These are phyloP conservation scores for Hygrophorus pudorinus DNA, from an alignment of 768 basidiomycete species.

Conservation along the genomic window DNA sequence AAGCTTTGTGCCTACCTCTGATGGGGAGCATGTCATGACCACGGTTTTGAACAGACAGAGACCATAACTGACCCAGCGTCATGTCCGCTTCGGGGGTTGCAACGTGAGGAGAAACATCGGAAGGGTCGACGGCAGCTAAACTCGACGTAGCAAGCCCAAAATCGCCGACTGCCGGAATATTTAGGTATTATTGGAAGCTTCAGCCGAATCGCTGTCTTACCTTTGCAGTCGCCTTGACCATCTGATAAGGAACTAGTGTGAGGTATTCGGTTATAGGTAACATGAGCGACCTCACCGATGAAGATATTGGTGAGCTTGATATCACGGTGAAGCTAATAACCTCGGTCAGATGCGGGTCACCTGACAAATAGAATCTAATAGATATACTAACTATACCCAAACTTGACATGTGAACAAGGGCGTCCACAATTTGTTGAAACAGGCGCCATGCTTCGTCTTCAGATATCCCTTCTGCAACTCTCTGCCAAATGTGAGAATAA, in stretches of 20 bases:
- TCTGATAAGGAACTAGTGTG: conserved; percentile 31
- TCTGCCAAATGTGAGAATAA: conserved; percentile 27
- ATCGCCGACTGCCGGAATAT: conserved; percentile 59
- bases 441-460: conserved; percentile 87
- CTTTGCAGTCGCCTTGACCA: conserved; percentile 77
- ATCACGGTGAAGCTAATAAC: conserved; percentile 59
- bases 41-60: neutral
- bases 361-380: neutral
- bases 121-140: conserved; percentile 68
- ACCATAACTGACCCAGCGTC: conserved; percentile 48
- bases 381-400: conserved; percentile 70
- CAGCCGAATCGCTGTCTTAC: conserved; percentile 19
- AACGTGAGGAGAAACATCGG: conserved; percentile 43
- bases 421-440: conserved; percentile 85
- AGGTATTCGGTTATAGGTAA: neutral
- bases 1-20: conserved; percentile 82
- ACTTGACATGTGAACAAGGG: conserved; percentile 81
- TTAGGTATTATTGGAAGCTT: neutral
- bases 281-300: conserved; percentile 49
- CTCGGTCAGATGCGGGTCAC: neutral
- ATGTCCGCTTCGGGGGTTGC: conserved; percentile 50
- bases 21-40: too few species aligned
- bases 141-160: conserved; percentile 87
- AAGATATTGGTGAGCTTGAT: conserved; percentile 94
- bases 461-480: conserved; percentile 69